Conservation (phyloP, 306 rosid species). For the Fragaria nilgerrensis region DNA sequence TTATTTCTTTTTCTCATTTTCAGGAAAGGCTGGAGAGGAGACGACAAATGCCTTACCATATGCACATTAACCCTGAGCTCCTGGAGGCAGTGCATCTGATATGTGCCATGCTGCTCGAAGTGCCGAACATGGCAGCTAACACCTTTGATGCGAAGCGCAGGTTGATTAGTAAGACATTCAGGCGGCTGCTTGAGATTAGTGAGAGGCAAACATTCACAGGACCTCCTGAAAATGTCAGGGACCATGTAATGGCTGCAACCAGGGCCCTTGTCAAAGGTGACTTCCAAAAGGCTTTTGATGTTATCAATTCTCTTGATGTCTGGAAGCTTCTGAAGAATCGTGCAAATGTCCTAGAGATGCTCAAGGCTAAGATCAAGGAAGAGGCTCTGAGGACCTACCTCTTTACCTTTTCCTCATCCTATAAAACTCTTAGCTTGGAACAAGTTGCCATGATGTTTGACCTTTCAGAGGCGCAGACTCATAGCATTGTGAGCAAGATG, state of each 20-base stretch:
- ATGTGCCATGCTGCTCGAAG: slow-evolving; percentile 96
- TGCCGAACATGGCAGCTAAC: slow-evolving; percentile 90
- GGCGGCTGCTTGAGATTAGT: slow-evolving; percentile 74
- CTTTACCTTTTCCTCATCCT: slow-evolving; percentile 78
- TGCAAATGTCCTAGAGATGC: slow-evolving; percentile 63
- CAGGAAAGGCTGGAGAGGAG: slow-evolving; percentile 99
- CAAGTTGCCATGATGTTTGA: slow-evolving; percentile 76
- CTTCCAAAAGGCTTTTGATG: slow-evolving; percentile 60
- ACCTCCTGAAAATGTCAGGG: slow-evolving; percentile 93
- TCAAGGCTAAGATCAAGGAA: slow-evolving; percentile 79
- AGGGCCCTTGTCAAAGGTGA: slow-evolving; percentile 80
- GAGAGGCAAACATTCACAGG: slow-evolving; percentile 86
- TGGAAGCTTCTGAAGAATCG: slow-evolving; percentile 82
- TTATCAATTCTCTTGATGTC: slow-evolving; percentile 68
- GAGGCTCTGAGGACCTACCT: slow-evolving; percentile 93
- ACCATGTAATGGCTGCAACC: slow-evolving; percentile 92
- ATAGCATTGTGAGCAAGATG: slow-evolving; percentile 83
- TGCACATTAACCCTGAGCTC: slow-evolving; percentile 98
- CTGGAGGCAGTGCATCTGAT: slow-evolving; percentile 85
- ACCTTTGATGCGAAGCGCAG: slow-evolving; percentile 70
- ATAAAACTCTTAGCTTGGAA: slow-evolving; percentile 66
- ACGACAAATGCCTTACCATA: slow-evolving; percentile 97
- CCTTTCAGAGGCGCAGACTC: slow-evolving; percentile 55
- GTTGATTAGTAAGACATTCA: slow-evolving; percentile 76
- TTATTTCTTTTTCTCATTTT: slow-evolving; percentile 3